A percentile compares a stretch with the other conserved stretches of the same genome.
phyloP scores from a whole-genome alignment of 768 basidiomycete genomes.

The Tricholoma bakamatsutake region DNA sequence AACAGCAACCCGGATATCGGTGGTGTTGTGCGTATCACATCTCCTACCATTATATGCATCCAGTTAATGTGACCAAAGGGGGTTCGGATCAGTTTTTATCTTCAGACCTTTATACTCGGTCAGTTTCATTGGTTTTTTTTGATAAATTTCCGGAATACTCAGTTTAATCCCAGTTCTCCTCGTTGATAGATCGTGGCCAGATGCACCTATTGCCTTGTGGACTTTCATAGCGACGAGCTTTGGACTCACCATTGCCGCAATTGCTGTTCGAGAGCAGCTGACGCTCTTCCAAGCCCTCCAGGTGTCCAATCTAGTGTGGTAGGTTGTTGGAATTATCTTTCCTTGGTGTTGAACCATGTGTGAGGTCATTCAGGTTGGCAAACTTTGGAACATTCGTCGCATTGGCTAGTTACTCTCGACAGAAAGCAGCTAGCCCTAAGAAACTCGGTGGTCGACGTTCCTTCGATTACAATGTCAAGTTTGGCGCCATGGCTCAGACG shows the following conservation, averaged over 20 bases:
- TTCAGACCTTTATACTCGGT: conserved; percentile 22
- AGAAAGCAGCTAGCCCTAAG: conserved; percentile 22
- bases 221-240: conserved; percentile 37
- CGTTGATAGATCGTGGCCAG: conserved; percentile 35
- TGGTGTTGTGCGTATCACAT: conserved; percentile 20
- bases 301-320: conserved; percentile 38
- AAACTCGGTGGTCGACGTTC: conserved; percentile 2
- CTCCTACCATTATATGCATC: not conserved
- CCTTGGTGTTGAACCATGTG: not conserved
- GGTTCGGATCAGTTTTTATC: conserved; percentile 30
- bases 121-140: not conserved
- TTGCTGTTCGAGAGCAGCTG: conserved; percentile 26
- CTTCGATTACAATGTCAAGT: conserved; percentile 29
- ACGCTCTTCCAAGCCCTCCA: conserved; percentile 35
- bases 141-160: not conserved
- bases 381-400: conserved; percentile 38
- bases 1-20: conserved; percentile 28
- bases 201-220: conserved; percentile 35
- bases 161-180: conserved; percentile 24
- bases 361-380: conserved; percentile 25
- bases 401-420: conserved; percentile 35
- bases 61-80: conserved; percentile 14
- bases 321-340: conserved; percentile 3
- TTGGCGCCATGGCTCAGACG: conserved; percentile 34
- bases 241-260: conserved; percentile 33